Base-by-base conservation (phyloP, 495 filamentous ascomycete genomes). In the Neurospora sp. region DNA sequence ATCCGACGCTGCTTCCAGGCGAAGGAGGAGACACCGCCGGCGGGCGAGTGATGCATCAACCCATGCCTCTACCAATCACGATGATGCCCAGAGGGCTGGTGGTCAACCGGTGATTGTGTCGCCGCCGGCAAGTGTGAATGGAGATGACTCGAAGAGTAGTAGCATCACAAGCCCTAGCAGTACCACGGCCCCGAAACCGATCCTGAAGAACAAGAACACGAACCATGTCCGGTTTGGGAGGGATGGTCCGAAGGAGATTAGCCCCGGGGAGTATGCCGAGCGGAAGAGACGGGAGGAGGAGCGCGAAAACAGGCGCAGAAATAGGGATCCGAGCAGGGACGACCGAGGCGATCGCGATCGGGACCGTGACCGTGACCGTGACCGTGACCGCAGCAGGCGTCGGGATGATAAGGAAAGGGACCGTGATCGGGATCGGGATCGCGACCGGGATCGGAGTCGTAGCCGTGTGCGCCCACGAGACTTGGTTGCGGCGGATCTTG, bases 131-230 rank as follows among this genome's bases (percentile, higher is more conserved):
- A 78, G 70, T 70, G 73, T 73, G 41, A 73, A 73, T 69, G 79
- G 78, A 22, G 78, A 79, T n/a, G 59, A 73, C 39, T 59, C 73
- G 1, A 84, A 82, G 6, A 82, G 82, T 1, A 73, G 83, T 1
- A 72, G 79, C 40, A 83, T 82, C 0, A 78, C 81, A 3, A 84
- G 82, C 3, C 83, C 84, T 3, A 73, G 81, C 8, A 81, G 78
- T 48, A 84, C 35, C 0, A 78, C 81, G 1, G 78, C 74, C 70
- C 84, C 84, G 3, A 86, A 86, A 74, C 80, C 84, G 20, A 86
- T 86, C 40, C 79, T 86, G 8, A 86, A 86, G 80, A 85, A 85
- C 76, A 82, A 82, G 74, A 84, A 86, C 68, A 81, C 82, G 39
- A 80, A 86, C 69, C 83, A 82, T 61, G 84, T 86, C 14, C 81